Evolutionary conservation across 805 yeast species (phyloP), one percentile per base, ranked within the genome.

Genomic region (Monosporozyma servazzii): DNA sequence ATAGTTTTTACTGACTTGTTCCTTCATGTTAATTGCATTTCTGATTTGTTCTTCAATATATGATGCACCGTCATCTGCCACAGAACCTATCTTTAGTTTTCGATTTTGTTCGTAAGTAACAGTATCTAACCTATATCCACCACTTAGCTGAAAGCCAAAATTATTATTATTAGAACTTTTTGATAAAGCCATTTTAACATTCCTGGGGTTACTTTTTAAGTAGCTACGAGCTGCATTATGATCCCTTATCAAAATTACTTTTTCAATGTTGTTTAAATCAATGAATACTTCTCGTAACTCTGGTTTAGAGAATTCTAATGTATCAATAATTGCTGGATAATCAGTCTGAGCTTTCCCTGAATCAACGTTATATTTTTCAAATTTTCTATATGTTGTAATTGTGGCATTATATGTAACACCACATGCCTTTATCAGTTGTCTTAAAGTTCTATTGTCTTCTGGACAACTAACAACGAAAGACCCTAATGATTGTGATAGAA

Each of bases 391-490:
- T 2, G 62, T 60, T 8, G 66, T 64, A 58, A 88, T 93, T 23
- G 74, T 71, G 8, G 84, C 73, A 46, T 75, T 74, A 20, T 71
- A 58, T 25, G 57, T 59, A 8, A 70, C 56, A 1, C 68, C 67
- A 52, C 67, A 61, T 29, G 62, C 50, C 51, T 59, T 64, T 59
- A 72, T 58, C 27, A 73, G 55, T 0, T 61, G 56, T 13, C 72
- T 68, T 48, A 84, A 60, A 1, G 66, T 59, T 10, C 65, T 63
- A 44, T 81, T 73, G 62, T 91, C 98, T 29, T 73, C 73, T 45
- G 72, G 77, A 60, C 77, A 79, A 36, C 78, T 73, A 1, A 88
- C 96, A 36, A 86, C 72, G 66, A 88, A 88, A 0, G 88, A 73
- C 40, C 75, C 79, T 8, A 86, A 64, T 0, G 78, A 66, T 9